Conservation (phyloP, 2,329 filamentous ascomycete species). For the Lachnum nothofagi region DNA sequence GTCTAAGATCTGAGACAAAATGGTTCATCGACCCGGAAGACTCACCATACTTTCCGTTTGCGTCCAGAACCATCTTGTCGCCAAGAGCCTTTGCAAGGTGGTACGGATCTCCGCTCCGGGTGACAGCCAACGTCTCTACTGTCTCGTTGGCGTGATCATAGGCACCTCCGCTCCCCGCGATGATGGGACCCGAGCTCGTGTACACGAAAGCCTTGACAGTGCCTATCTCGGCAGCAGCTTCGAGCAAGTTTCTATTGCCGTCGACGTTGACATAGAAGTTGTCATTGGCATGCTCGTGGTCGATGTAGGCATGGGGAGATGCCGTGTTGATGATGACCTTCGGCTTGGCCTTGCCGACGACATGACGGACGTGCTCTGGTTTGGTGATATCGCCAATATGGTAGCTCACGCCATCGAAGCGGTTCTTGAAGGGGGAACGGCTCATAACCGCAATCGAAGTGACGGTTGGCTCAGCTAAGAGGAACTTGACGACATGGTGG, state of each 20-base stretch:
- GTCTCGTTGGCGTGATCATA: slow-evolving; percentile 24
- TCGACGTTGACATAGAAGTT: slow-evolving; percentile 44
- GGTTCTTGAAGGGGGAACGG: slow-evolving; percentile 37
- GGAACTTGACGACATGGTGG: too few species aligned
- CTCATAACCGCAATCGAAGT: slow-evolving; percentile 44
- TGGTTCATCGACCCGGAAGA: neutral
- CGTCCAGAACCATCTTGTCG: slow-evolving; percentile 22
- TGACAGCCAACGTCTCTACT: slow-evolving; percentile 19
- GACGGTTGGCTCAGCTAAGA: slow-evolving; percentile 36
- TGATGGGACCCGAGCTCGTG: slow-evolving; percentile 22
- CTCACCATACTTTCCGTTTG: slow-evolving; percentile 23
- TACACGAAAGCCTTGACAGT: slow-evolving; percentile 39
- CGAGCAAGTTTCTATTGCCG: slow-evolving; percentile 44
- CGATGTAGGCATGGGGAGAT: slow-evolving; percentile 36
- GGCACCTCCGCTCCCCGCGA: slow-evolving; percentile 14
- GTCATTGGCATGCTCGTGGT: slow-evolving; percentile 17
- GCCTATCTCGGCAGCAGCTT: slow-evolving; percentile 42
- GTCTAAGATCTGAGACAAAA: neutral
- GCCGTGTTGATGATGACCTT: slow-evolving; percentile 48
- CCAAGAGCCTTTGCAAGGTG: slow-evolving; percentile 23
- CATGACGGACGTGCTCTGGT: slow-evolving; percentile 35
- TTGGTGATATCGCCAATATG: slow-evolving; percentile 47
- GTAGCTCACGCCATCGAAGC: slow-evolving; percentile 37
- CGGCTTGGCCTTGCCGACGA: slow-evolving; percentile 41
- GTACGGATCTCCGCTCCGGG: slow-evolving; percentile 21